Conservation (phyloP, 805 yeast genomes). For the Sugiyamaella marilandica region DNA sequence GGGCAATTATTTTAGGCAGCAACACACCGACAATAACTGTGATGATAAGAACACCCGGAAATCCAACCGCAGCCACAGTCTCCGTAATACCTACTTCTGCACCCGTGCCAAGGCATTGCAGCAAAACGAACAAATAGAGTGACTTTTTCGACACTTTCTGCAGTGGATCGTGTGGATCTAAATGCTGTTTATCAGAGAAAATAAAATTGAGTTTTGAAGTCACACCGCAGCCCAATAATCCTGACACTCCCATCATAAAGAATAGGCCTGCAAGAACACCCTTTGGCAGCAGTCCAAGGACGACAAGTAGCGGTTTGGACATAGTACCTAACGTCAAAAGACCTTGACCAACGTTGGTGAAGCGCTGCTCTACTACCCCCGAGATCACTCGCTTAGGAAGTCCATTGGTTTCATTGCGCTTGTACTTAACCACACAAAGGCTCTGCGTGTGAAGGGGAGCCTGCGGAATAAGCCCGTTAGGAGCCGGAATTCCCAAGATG, state of each 20-base stretch:
- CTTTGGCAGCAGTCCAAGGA: constrained; percentile 83
- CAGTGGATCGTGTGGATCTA: constrained; percentile 33
- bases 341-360: constrained; percentile 83
- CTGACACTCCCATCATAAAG: constrained; percentile 87
- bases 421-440: constrained; percentile 49
- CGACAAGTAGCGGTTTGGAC: constrained; percentile 80
- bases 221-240: constrained; percentile 63
- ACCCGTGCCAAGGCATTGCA: constrained; percentile 64
- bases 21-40: constrained; percentile 59
- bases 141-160: constrained; percentile 32
- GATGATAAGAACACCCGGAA: constrained; percentile 74
- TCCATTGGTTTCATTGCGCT: constrained; percentile 16
- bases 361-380: constrained; percentile 81
- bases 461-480: constrained; percentile 94
- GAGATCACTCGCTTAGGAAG: constrained; percentile 30
- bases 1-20: constrained; percentile 60
- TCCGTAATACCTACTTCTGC: constrained; percentile 82
- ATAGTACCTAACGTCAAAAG: constrained; percentile 76
- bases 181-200: constrained; percentile 50
- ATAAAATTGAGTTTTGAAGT: constrained; percentile 58
- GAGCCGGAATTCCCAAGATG: constrained; percentile 86
- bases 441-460: constrained; percentile 91
- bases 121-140: constrained; percentile 48
- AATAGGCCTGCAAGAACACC: constrained; percentile 90
- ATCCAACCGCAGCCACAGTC: constrained; percentile 89